Base-by-base conservation (phyloP, 306 rosid species). In the Castanospermum australe region DNA sequence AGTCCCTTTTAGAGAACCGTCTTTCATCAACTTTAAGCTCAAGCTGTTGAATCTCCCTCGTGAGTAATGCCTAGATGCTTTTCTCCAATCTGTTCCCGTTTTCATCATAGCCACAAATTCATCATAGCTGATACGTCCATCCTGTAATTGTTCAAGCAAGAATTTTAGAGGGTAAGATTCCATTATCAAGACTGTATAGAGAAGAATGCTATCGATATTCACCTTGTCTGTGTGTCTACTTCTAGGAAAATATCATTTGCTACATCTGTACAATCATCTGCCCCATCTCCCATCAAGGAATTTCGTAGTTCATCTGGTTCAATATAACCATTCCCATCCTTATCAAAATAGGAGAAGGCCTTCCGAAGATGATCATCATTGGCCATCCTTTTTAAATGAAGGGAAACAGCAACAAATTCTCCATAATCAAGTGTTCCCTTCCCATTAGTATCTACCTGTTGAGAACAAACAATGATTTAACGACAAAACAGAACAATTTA, bases 21-120 rank as follows among this genome's bases (percentile, higher is more conserved):
- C 99, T 88, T 95, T 95, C 99, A 95, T 93, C 81, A 95, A 89
- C 91, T 95, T 95, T 67, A 95, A 85, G 94, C 99, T 95, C 82
- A 95, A 91, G 87, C 95, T 95, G 85, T 95, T 95, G 88, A 95
- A 95, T 91, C 99, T 91, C 63, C 99, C 99, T 47, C 99, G 90
- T 8, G 99, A 95, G 84, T 95, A 95, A 88, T 95, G 99, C 76
- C 99, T 84, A 63, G 99, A 95, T 5, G 99, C 99, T 81, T 95
- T 95, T 88, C 99, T 93, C 99, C 99, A 95, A 85, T 95, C 99
- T 5, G 99, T 95, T 66, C 99, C 99, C 0, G 99, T 95, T 84
- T 91, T 95, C 99, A 95, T 95, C 99, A 95, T 95, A 4, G 99
- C 93, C 50, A 87, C 92, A 65, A 95, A 95, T 86, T 95, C 99